phyloP scores from a whole-genome alignment of 495 filamentous ascomycete species.

The Penicilliopsis zonata region DNA sequence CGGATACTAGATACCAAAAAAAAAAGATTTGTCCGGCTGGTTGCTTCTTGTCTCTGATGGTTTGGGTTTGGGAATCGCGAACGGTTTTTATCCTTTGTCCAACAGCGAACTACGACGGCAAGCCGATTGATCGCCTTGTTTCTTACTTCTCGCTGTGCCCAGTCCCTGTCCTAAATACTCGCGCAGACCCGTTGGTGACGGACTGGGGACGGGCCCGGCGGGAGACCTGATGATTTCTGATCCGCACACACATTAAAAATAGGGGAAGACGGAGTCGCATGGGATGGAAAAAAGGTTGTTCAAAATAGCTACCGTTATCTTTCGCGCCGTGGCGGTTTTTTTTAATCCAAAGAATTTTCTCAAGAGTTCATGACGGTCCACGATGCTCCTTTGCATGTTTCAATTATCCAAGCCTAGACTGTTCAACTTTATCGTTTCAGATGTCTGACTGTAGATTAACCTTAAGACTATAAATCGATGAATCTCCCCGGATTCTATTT shows the following conservation, averaged over 20 bases:
- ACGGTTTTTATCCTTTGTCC: slow-evolving; percentile 36
- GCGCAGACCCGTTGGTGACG: slow-evolving; percentile 25
- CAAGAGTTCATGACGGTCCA: slow-evolving; percentile 29
- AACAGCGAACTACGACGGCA: slow-evolving; percentile 32
- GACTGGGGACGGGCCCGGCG: slow-evolving; percentile 18
- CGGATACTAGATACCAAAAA: slow-evolving; percentile 57
- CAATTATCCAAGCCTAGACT: background rate
- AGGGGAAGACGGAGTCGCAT: slow-evolving; percentile 22
- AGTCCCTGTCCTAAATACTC: slow-evolving; percentile 20
- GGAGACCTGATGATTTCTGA: slow-evolving; percentile 18
- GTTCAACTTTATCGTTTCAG: too few relatives aligned
- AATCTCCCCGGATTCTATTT: background rate
- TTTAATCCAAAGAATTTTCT: slow-evolving; percentile 36
- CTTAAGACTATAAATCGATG: background rate
- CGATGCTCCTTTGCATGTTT: too few relatives aligned
- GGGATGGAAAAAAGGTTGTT: slow-evolving; percentile 36
- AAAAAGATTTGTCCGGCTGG: slow-evolving; percentile 32
- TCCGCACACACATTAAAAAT: too few relatives aligned
- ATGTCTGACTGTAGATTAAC: background rate
- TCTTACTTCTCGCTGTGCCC: slow-evolving; percentile 6
- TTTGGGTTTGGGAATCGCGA: slow-evolving; percentile 31
- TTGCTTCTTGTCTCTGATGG: slow-evolving; percentile 36
- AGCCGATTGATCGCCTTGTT: slow-evolving; percentile 33
- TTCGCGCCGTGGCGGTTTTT: slow-evolving; percentile 38
- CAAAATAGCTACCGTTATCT: slow-evolving; percentile 35